Conservation (phyloP, 2,329 filamentous ascomycete genomes). For the Laburnicola sp. region DNA sequence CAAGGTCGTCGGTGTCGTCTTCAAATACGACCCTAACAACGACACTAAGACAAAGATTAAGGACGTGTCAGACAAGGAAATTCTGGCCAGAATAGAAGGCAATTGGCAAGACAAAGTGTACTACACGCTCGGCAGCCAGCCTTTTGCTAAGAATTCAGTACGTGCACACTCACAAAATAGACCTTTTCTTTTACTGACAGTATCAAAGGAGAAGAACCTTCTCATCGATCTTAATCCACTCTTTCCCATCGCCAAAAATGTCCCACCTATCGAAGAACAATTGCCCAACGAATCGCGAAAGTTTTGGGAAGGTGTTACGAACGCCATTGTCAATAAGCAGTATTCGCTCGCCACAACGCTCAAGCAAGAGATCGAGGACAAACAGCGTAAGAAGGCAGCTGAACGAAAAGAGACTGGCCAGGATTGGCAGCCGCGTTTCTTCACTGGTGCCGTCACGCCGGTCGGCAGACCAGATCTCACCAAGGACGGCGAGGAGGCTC, state of each 20-base stretch:
- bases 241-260: slow-evolving; percentile 72
- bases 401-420: slow-evolving; percentile 71
- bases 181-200: slow-evolving; percentile 6
- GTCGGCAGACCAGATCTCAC: slow-evolving; percentile 66
- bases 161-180: slow-evolving; percentile 40
- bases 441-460: slow-evolving; percentile 65
- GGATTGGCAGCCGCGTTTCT: slow-evolving; percentile 86
- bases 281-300: slow-evolving; percentile 85
- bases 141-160: slow-evolving; percentile 58
- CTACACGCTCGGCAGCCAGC: slow-evolving; percentile 57
- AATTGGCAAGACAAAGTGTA: slow-evolving; percentile 77
- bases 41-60: slow-evolving; percentile 78
- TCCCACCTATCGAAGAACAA: slow-evolving; percentile 78
- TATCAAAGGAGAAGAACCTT: slow-evolving; percentile 59
- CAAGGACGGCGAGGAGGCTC: slow-evolving; percentile 60
- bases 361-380: slow-evolving; percentile 91
- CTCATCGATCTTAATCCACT: slow-evolving; percentile 90
- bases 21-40: slow-evolving; percentile 84
- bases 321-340: slow-evolving; percentile 81
- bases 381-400: slow-evolving; percentile 80
- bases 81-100: slow-evolving; percentile 80
- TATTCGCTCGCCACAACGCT: slow-evolving; percentile 80
- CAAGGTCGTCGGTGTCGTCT: slow-evolving; percentile 86
- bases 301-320: slow-evolving; percentile 86
- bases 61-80: slow-evolving; percentile 82